Evolutionary conservation across 2,329 filamentous ascomycete species (phyloP), one percentile per base, ranked within the genome.

Genomic region (Nectriaceae sp.): DNA sequence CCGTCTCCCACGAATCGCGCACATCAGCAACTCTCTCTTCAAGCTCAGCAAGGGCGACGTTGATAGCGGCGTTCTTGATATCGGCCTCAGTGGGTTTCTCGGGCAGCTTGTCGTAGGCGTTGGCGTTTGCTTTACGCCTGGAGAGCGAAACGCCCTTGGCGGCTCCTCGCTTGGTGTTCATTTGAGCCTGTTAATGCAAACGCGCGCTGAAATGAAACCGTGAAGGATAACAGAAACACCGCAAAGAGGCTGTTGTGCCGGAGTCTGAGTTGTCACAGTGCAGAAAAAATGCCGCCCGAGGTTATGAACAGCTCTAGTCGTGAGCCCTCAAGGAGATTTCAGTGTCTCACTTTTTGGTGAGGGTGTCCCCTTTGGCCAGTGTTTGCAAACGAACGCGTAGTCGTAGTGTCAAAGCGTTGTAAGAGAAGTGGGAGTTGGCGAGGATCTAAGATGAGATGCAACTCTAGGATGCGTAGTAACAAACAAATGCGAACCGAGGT

Each of bases 1-100:
- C 79, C 5, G 77, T 79, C 58, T 86, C 84, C 83, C 82, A 86
- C 11, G 76, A 76, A 42, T 81, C 78, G 47, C 70, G 70, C 4
- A 75, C 71, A 49, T 80, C 77, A 22, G 74, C 74, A 54, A 80
- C 73, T 57, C 75, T 71, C 54, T 79, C 75, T 54, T 80, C 77
- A 10, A 80, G 69, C 49, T 80, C 77, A 36, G 67, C 64, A 19
- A 70, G 65, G 22, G 68, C 68, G 21, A 68, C 67, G 38, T 64
- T 63, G 52, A 65, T 68, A 39, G 66, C 65, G 5, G 67, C 70
- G 11, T 63, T 59, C 46, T 70, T 65, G 50, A 72, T 59, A 39
- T 73, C 65, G 2, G 67, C 67, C 13, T 62, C 57, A 8, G 67
- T 67, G 36, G 70, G 62, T 44, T 67, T 66, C 2, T 65, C 55